Evolutionary conservation across 1,139 yeast species (phyloP), one percentile per base, ranked within the genome.

Genomic region (Blastobotrys illinoisensis): DNA sequence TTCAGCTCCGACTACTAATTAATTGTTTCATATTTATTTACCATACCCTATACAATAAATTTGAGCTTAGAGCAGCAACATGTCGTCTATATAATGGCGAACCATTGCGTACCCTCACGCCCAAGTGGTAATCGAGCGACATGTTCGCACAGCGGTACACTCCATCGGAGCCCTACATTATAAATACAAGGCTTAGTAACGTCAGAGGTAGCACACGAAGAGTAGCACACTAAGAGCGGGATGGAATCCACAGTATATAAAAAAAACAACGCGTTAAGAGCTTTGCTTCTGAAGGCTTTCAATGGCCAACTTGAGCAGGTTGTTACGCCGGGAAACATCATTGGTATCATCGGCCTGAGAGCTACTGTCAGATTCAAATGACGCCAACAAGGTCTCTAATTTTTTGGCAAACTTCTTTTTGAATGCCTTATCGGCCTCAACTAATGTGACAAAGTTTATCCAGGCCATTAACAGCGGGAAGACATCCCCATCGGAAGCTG

Each of bases 381-480:
- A 32, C 40, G 40, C 13, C 5, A 6, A 16, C 3, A 32, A 11
- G 40, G 16, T 7, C 40, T 32, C 40, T 32, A 32, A n/a, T n/a
- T 55, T 48, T n/a, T 21, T 44, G n/a, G 54, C 32, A 28, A 60
- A 52, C 11, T 32, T 36, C 19, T 36, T 32, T n/a, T 32, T 32
- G 16, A 59, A 63, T 48, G 50, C 56, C 44, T 53, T 56, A 46
- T 60, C 68, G 23, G 64, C 57, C 47, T 69, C 76, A 20, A 81
- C 66, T 0, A 78, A 79, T 13, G 80, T 76, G 50, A 83, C 65
- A 46, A 85, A 72, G 63, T 83, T 84, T 61, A 83, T 70, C 66
- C 77, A 80, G 1, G 84, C 76, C 36, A 84, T 68, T 23, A 85
- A 67, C 1, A 79, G 71, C 18, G 80, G 73, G 47, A 80, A 69